Base-by-base conservation (phyloP, 2,329 filamentous ascomycete genomes). In the Lachnellula hyalina region DNA sequence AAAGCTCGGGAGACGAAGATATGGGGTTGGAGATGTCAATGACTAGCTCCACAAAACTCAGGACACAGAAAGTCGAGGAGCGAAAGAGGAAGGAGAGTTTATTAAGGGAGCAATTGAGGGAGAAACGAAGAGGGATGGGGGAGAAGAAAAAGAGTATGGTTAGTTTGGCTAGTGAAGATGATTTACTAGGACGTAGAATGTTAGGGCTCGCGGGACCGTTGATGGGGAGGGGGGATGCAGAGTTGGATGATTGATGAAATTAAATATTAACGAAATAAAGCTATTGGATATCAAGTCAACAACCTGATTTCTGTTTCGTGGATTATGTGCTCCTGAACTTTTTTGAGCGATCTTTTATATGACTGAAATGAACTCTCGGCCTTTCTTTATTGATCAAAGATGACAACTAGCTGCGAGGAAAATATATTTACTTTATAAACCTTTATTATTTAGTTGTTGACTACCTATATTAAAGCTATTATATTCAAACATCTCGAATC, bases 11-110 rank as follows among this genome's bases (percentile, higher is more conserved):
- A 0, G 90, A 94, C 35, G 91, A 96, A 60, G 91, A 95, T 51
- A 74, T 77, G 19, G 89, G 90, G 3, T 71, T 96, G 9, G 92
- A 96, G 71, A 96, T 96, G 76, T 84, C 80, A 63, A 82, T 86
- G 75, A 80, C 78, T 47, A 52, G 58, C n/a, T 58, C 61, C 49
- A 51, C 40, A 23, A 61, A 67, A 57, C 57, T 54, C 28, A 60
- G 65, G 57, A 49, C 52, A 32, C 41, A 51, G 6, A 53, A 56
- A 23, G 19, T 38, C 35, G 52, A 25, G 38, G 53, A 23, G 38
- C 47, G 40, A 19, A 34, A 42, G 52, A 38, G 53, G 47, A 83
- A 57, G 47, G 62, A 67, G 53, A 59, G 52, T n/a, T 58, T 67
- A 47, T 25, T 67, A 11, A 62, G 51, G 44, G 63, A 66, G 40